Percentiles rank a stretch among this genome's conserved stretches.
phyloP scores from a whole-genome alignment of 768 basidiomycete genomes.

The Leucosporidium yakuticum region DNA sequence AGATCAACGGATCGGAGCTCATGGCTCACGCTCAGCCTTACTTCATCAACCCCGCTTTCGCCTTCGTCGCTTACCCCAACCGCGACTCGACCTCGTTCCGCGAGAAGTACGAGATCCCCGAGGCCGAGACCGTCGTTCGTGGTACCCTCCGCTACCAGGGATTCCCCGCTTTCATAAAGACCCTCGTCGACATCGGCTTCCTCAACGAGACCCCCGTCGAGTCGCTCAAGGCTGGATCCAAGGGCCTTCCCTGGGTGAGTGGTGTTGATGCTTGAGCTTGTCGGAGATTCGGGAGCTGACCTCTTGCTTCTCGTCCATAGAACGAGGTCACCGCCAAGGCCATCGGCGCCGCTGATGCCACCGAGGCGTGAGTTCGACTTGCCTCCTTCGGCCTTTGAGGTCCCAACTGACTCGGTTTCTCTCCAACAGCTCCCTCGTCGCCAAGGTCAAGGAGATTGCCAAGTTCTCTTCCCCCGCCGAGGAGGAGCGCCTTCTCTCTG shows the following conservation, averaged over 20 bases:
- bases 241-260: slow-evolving; percentile 64
- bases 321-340: slow-evolving; percentile 69
- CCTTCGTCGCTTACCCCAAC: slow-evolving; percentile 95
- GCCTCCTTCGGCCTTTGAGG: neutral
- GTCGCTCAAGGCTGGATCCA: slow-evolving; percentile 57
- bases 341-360: slow-evolving; percentile 59
- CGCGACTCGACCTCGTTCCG: slow-evolving; percentile 85
- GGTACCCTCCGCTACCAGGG: slow-evolving; percentile 93
- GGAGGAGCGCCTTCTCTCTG: slow-evolving; percentile 71
- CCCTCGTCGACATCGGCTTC: slow-evolving; percentile 81
- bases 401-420: neutral
- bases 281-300: neutral
- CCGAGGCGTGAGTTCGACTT: slow-evolving; percentile 57
- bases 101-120: slow-evolving; percentile 86
- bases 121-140: slow-evolving; percentile 84
- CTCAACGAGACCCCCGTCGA: slow-evolving; percentile 67
- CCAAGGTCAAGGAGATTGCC: slow-evolving; percentile 62
- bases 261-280: neutral
- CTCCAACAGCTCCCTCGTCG: slow-evolving; percentile 59
- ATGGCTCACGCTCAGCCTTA: slow-evolving; percentile 89
- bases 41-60: slow-evolving; percentile 90
- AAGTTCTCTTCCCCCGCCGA: slow-evolving; percentile 67
- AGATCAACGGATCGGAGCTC: slow-evolving; percentile 70
- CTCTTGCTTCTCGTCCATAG: neutral
- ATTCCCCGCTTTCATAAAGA: slow-evolving; percentile 89